Conservation (phyloP, 2,329 filamentous ascomycete genomes). For the Monilinia aucupariae region DNA sequence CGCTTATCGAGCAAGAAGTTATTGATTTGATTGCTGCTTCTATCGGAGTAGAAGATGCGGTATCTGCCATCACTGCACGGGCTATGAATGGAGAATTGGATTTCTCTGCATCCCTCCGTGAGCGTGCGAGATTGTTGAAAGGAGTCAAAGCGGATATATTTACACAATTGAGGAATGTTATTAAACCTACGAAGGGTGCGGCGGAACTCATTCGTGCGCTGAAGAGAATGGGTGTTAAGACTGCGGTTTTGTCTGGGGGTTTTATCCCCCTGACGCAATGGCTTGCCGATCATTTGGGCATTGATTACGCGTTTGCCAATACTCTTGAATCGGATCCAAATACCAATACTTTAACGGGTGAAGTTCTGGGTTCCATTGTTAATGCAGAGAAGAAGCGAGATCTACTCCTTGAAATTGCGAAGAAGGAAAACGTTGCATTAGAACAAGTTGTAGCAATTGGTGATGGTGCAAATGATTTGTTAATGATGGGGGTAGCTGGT, state of each 20-base stretch:
- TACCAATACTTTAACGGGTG: slow-evolving; percentile 58
- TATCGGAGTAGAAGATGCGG: slow-evolving; percentile 73
- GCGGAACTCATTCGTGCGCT: slow-evolving; percentile 67
- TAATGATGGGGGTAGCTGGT: slow-evolving; percentile 72
- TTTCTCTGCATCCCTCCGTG: slow-evolving; percentile 77
- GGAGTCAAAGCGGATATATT: slow-evolving; percentile 77
- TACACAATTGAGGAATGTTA: slow-evolving; percentile 64
- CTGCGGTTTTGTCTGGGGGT: slow-evolving; percentile 85
- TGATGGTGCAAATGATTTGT: slow-evolving; percentile 76
- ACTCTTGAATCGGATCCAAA: slow-evolving; percentile 62
- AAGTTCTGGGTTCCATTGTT: slow-evolving; percentile 66
- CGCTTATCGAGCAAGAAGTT: slow-evolving; percentile 93
- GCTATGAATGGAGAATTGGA: slow-evolving; percentile 96
- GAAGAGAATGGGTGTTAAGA: slow-evolving; percentile 74
- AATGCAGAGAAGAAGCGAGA: slow-evolving; percentile 70
- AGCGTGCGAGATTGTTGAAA: slow-evolving; percentile 72
- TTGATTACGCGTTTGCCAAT: slow-evolving; percentile 88
- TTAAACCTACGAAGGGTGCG: slow-evolving; percentile 79
- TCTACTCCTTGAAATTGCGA: slow-evolving; percentile 65
- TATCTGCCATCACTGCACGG: slow-evolving; percentile 82
- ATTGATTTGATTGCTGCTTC: slow-evolving; percentile 90
- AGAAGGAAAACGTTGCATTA: slow-evolving; percentile 58
- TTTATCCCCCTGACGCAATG: slow-evolving; percentile 86
- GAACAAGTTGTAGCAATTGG: slow-evolving; percentile 69
- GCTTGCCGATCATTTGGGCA: slow-evolving; percentile 72